Base-by-base conservation (phyloP, 2,329 filamentous ascomycete species). In the Aspergillus sojae region DNA sequence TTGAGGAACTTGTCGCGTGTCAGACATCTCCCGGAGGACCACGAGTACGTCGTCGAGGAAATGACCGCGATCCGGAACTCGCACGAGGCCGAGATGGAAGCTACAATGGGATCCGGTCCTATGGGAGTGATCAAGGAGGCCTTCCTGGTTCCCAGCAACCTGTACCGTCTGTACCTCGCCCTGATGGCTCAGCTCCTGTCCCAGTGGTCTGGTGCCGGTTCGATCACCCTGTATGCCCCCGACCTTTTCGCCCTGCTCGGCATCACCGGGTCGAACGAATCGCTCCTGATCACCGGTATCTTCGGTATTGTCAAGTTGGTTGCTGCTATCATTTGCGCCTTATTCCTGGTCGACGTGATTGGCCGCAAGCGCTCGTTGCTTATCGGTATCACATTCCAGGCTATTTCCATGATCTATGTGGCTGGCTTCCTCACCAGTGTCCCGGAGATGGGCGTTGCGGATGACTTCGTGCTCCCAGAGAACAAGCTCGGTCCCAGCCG, bases 291-390 rank as follows among this genome's bases (percentile, higher is more conserved):
- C 16, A 93, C 90, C 0, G 90, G 87, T 4, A 86, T 94, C 57
- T 93, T 94, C 60, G 91, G 91, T 50, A 85, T 93, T 58, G 83
- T 93, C 69, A 94, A 94, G 73, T 85, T 94, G 60, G 74, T 86
- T 7, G 84, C 89, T 0, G 86, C 89, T 16, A 74, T 93, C 36
- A 68, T 86, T 45, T 94, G 91, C 74, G 91, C 91, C 0, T 83
- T 93, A 58, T 92, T 94, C 84, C 84, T 94, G 10, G 90, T 94
- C 67, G 91, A 94, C 69, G 88, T 90, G 60, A 88, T 94, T 67
- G 91, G 91, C 5, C 88, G 91, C 63, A 93, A 93, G 71, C 85
- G 87, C 9, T 82, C 88, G 0, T 82, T 90, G 0, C 81, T 89
- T 21, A 75, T 84, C 0, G 88, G 88, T 2, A 89, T 90, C 68